phyloP scores from a whole-genome alignment of 768 basidiomycete genomes.

The Serendipita sp. region DNA sequence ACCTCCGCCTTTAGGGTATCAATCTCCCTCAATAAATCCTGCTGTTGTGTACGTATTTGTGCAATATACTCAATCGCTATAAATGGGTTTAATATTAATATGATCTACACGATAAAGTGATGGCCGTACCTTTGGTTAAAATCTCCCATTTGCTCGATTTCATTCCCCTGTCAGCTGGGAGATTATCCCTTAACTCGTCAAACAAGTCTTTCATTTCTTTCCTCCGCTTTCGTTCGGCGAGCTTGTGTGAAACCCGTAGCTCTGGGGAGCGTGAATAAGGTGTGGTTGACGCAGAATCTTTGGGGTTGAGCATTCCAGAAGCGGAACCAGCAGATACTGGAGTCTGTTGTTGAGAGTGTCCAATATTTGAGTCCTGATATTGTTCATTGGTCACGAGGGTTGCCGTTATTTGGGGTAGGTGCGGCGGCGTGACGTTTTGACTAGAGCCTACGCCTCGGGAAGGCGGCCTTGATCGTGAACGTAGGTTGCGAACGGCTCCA shows the following conservation, averaged over 20 bases:
- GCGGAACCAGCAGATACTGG: constrained; percentile 23
- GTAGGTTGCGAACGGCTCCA: constrained; percentile 36
- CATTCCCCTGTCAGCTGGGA: constrained; percentile 85
- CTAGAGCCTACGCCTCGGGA: constrained; percentile 32
- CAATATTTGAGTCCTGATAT: constrained; percentile 1
- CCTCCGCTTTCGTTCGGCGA: constrained; percentile 89
- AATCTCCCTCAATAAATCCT: constrained; percentile 63
- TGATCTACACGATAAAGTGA: neutral
- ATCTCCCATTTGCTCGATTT: constrained; percentile 99
- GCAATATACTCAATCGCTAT: constrained; percentile 75
- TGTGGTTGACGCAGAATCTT: constrained; percentile 22
- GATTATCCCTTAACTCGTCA: constrained; percentile 83
- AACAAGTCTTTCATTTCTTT: constrained; percentile 99
- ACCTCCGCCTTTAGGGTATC: constrained; percentile 66
- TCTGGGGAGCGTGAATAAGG: constrained; percentile 95
- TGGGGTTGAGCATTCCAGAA: constrained; percentile 31
- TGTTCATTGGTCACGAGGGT: neutral
- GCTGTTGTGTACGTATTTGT: constrained; percentile 58
- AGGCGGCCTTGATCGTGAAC: constrained; percentile 55
- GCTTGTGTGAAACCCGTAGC: constrained; percentile 85
- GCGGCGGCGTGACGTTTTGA: constrained; percentile 19
- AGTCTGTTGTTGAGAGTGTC: constrained; percentile 16
- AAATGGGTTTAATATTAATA: neutral
- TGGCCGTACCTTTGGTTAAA: constrained; percentile 66
- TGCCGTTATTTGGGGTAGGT: constrained; percentile 21